Evolutionary conservation across 1,139 yeast species (phyloP), one percentile per base, ranked within the genome.

Genomic region (Protomyces pachydermus): DNA sequence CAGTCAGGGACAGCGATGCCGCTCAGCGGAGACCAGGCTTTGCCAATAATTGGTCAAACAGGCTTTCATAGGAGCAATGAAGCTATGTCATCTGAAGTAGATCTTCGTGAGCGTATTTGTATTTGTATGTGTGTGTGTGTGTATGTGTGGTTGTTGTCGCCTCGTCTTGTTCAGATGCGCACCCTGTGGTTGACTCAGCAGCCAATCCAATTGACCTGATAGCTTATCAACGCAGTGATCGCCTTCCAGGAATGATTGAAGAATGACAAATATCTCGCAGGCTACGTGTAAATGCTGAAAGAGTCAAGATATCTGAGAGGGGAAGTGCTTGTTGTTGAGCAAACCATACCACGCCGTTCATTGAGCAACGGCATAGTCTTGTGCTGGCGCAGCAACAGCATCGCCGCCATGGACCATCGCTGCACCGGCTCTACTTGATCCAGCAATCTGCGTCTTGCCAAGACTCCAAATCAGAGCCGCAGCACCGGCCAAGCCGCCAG

Each of bases 391-490:
- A 14, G 14, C 42, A 16, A 38, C 42, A 9, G 6, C 42, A 14
- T 12, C 42, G 10, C n/a, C 16, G 20, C 25, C 20, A 42, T 42
- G 48, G 2, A 10, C 48, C 48, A 20, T 18, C 48, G 25, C 48
- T 18, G 48, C 25, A 42, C 48, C 18, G 3, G 42, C 14, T 37
- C 42, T 56, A 50, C 56, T 50, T 28, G 60, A 46, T 16, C 35
- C 34, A 18, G 65, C 52, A 56, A 75, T 69, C 20, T 72, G 69
- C 61, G 83, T 78, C 79, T 93, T 93, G 72, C 87, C 72, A 64
- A 88, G 91, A 80, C 96, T 87, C 98, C 98, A 93, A 54, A 84
- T 84, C 68, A 89, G 97, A 58, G 98, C 96, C 67, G 89, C 96
- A 68, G 85, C 84, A 20, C 96, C 91, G 86, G 87, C 87, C 74